Conservation (phyloP, 2,329 filamentous ascomycete genomes). For the Helotiales sp. region DNA sequence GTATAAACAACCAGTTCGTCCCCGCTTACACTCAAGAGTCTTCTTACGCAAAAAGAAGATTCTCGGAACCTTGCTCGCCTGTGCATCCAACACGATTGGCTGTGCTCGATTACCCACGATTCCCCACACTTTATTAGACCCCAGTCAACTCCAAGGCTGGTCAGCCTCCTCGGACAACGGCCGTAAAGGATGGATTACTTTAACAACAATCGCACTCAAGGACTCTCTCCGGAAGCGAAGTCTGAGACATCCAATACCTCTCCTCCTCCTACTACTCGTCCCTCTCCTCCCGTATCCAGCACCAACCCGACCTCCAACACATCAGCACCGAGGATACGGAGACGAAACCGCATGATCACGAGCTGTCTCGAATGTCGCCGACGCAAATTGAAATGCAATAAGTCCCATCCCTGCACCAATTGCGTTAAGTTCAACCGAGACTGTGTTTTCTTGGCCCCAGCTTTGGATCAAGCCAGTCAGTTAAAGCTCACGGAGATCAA, state of each 20-base stretch:
- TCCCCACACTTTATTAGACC: background rate
- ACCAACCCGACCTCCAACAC: background rate
- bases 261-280: background rate
- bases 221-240: constrained; percentile 3
- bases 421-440: constrained; percentile 44
- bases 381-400: constrained; percentile 78
- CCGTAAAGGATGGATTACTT: constrained; percentile 23
- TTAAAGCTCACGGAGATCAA: constrained; percentile 74
- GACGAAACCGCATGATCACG: constrained; percentile 66
- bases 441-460: constrained; percentile 41
- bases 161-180: background rate
- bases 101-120: too few species aligned
- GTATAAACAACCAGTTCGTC: too few species aligned
- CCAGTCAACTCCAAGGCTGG: background rate
- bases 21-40: too few species aligned
- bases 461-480: constrained; percentile 67
- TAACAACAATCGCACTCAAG: constrained; percentile 7
- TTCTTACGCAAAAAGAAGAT: too few species aligned
- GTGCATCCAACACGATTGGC: too few species aligned
- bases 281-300: background rate
- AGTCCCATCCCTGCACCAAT: constrained; percentile 63
- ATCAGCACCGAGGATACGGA: constrained; percentile 28
- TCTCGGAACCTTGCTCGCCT: too few species aligned
- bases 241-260: background rate
- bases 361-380: constrained; percentile 71